phyloP scores from a whole-genome alignment of 345 rosid species.

The Hypericum androsaemum region DNA sequence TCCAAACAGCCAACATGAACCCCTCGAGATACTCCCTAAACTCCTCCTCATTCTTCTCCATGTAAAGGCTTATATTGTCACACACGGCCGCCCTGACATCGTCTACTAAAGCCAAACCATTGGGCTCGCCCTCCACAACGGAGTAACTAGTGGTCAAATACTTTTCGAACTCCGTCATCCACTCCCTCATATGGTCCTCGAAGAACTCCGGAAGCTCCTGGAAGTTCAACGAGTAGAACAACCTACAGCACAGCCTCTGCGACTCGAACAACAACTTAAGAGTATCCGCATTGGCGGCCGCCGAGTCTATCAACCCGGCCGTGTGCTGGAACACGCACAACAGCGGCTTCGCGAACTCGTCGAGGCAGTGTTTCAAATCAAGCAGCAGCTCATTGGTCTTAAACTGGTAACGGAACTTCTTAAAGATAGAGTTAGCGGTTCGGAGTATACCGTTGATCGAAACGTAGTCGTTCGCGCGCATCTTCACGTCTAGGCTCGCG shows the following conservation, averaged over 20 bases:
- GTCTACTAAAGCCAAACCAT: conserved; percentile 54
- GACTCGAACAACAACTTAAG: conserved; percentile 68
- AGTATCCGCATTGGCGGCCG: conserved; percentile 29
- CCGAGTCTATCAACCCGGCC: conserved; percentile 51
- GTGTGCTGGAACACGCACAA: conserved; percentile 56
- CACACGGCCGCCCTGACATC: conserved; percentile 83
- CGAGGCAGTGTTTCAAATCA: conserved; percentile 78
- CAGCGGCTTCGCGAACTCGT: conserved; percentile 61
- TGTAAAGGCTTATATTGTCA: conserved; percentile 86
- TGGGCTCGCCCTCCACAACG: conserved; percentile 37
- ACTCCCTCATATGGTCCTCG: conserved; percentile 88
- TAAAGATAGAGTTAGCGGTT: conserved; percentile 80
- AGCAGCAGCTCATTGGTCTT: conserved; percentile 65
- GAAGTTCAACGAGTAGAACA: conserved; percentile 75
- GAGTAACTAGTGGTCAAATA: conserved; percentile 57
- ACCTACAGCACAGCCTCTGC: conserved; percentile 76
- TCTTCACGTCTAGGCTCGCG: conserved; percentile 38
- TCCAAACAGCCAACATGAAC: conserved; percentile 83
- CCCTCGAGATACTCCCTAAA: conserved; percentile 57
- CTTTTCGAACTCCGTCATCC: conserved; percentile 88
- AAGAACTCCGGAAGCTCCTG: conserved; percentile 91
- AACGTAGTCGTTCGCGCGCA: conserved; percentile 38
- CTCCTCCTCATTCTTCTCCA: conserved; percentile 96
- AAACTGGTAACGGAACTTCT: conserved; percentile 73
- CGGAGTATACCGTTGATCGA: conserved; percentile 90